These are phyloP conservation scores for Pleurotus cornucopiae DNA, from an alignment of 768 basidiomycete species.

Conservation along the genomic window DNA sequence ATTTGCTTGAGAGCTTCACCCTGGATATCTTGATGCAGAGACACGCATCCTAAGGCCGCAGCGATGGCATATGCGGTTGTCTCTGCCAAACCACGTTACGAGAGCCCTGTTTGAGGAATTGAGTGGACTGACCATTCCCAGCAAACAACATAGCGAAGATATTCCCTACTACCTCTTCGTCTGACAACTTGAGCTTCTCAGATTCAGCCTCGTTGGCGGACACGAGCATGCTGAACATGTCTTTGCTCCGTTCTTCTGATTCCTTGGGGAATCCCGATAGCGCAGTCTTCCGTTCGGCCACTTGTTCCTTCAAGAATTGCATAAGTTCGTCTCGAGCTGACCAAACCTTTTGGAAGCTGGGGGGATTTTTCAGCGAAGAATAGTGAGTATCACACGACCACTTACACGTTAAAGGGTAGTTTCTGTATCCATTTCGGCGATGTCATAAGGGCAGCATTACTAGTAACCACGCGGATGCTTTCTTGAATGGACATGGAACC, in stretches of 20 bases:
- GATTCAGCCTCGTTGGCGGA: constrained; percentile 39
- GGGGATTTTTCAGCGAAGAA: too few relatives aligned
- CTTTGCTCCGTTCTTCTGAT: constrained; percentile 12
- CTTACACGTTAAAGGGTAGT: constrained; percentile 24
- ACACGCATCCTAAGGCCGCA: constrained; percentile 41
- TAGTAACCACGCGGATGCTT: constrained; percentile 29
- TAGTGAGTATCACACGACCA: too few relatives aligned
- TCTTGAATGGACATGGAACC: constrained; percentile 35
- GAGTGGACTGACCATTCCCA: constrained; percentile 41
- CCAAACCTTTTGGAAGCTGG: constrained; percentile 22
- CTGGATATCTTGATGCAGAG: constrained; percentile 42
- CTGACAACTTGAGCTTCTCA: constrained; percentile 33
- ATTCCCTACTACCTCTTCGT: constrained; percentile 47
- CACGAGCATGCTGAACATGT: constrained; percentile 40
- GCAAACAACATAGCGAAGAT: constrained; percentile 50
- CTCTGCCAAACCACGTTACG: constrained; percentile 23
- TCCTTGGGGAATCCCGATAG: constrained; percentile 12
- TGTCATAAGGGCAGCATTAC: constrained; percentile 20
- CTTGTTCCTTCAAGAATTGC: constrained; percentile 34
- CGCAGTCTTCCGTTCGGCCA: constrained; percentile 28
- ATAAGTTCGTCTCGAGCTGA: constrained; percentile 26
- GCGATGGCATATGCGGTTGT: constrained; percentile 48
- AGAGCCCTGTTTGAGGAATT: not conserved
- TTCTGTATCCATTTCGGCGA: constrained; percentile 34
- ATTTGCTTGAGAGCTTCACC: constrained; percentile 44